Evolutionary conservation across 2,329 filamentous ascomycete species (phyloP).

Genomic region (Fusarium coffeatum): DNA sequence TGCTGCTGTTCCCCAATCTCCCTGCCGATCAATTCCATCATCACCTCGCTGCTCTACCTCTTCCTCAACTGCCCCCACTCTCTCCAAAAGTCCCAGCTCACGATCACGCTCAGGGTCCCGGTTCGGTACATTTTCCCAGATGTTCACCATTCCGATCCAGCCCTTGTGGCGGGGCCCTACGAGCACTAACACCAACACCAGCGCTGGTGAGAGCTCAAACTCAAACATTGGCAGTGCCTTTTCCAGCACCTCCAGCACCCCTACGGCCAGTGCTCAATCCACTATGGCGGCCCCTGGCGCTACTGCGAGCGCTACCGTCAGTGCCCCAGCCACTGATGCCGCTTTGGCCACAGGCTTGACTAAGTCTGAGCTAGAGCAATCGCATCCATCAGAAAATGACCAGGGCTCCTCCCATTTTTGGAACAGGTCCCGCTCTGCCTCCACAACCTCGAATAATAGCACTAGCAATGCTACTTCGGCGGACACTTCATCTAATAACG

Average conservation of each 20-base stretch:
- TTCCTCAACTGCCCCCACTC: conserved; percentile 41
- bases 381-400: conserved; percentile 30
- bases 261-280: conserved; percentile 29
- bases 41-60: conserved; percentile 43
- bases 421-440: conserved; percentile 44
- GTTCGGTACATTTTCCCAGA: conserved; percentile 44
- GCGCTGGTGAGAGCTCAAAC: conserved; percentile 1
- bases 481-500: conserved; percentile 44
- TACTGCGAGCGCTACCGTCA: conserved; percentile 33
- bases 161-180: conserved; percentile 44
- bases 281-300: conserved; percentile 27
- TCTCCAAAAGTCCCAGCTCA: conserved; percentile 47
- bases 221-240: conserved; percentile 17
- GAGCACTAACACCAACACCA: conserved; percentile 16
- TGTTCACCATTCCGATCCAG: conserved; percentile 42
- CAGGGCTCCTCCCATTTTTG: conserved; percentile 45
- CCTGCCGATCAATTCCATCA: conserved; percentile 31
- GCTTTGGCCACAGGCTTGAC: conserved; percentile 29
- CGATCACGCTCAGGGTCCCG: conserved; percentile 43
- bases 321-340: conserved; percentile 38
- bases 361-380: conserved; percentile 29
- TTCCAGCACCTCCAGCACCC: conserved; percentile 33
- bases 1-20: conserved; percentile 12
- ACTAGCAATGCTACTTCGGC: conserved; percentile 42
- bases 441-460: conserved; percentile 44